Base-by-base conservation (phyloP, 495 filamentous ascomycete genomes). In the Clavariopsis aquatica region DNA sequence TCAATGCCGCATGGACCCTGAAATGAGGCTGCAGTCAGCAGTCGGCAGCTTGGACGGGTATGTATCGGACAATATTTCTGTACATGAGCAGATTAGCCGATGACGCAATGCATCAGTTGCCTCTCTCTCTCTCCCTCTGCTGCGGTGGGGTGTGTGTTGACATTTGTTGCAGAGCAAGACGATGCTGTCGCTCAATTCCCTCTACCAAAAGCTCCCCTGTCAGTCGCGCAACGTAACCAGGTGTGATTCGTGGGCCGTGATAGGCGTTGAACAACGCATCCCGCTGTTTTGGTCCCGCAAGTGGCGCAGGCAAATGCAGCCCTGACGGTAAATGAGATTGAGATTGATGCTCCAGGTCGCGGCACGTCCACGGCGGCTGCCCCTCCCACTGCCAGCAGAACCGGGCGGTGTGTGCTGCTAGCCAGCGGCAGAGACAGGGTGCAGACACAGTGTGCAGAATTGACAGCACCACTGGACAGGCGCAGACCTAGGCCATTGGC, bases 211-310 rank as follows among this genome's bases (percentile, higher is more conserved):
- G 5, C 38, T 9, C 3, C 38, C 38, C 31, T 22, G 26, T 17
- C 24, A 27, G 24, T 7, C 22, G 34, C 51, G 65, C 55, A 68
- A 34, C 65, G 65, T 64, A 52, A 55, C 47, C 3, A 4, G 1
- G 12, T 23, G 26, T 68, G 65, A 68, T 63, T 68, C 59, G 65
- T 28, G 49, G 57, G n/a, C 20, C 5, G 64, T 26, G 65, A 68
- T 63, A 64, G 47, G 57, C 27, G 19, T 23, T 9, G 24, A 55
- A 64, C 65, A 68, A 60, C 65, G 60, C 65, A 68, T 68, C 51
- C n/a, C 65, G 52, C 46, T 62, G 46, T 41, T 41, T 46, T 36
- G 41, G 60, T 38, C n/a, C 22, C 19, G 41, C 27, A 36, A 34
- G 52, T 64, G 49, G 59, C 38, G 55, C 12, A 28, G 19, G 19